Base-by-base conservation (phyloP, 306 rosid species). In the Argentina anserina region DNA sequence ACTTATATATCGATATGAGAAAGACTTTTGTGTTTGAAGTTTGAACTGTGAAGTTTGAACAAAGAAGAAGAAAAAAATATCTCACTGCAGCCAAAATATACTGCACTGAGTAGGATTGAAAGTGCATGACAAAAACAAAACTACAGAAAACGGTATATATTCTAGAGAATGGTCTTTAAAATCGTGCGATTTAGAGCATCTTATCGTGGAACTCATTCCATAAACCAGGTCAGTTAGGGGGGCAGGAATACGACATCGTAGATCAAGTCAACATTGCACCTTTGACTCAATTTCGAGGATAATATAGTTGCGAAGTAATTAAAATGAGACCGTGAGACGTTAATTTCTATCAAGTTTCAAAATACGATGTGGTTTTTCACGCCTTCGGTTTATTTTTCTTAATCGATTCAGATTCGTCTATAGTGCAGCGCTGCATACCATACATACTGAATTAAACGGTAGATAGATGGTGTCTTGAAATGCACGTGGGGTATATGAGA, bases 11-110 rank as follows among this genome's bases (percentile, higher is more conserved):
- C 36, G 8, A 60, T 14, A 3, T 28, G 66, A 20, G 4, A 17
- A 67, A 53, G 65, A 70, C 52, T 70, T 69, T 69, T 53, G 21
- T 18, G 53, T 43, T 43, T 43, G 18, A 43, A 43, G 18, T 43
- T 43, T 43, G 49, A 43, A 43, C 60, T n/a, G n/a, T 43, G 18
- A 43, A 43, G 18, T 43, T 43, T 43, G 49, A 43, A 43, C 60
- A 13, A 26, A 0, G 18, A 56, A 25, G 62, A 12, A 33, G 36
- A 5, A 33, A 33, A 26, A 58, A 13, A 26, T 12, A 56, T 25
- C 36, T 5, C 36, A 12, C 63, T 2, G 63, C 34, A 23, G 2
- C 28, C 29, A 26, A 56, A 56, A 26, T 58, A n/a, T 58, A 34
- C 2, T 58, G 4, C 26, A 33, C 62, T 11, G 62, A 1, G 9